Evolutionary conservation across 1,284 basidiomycete species (phyloP).

Genomic region (Malassezia nana): DNA sequence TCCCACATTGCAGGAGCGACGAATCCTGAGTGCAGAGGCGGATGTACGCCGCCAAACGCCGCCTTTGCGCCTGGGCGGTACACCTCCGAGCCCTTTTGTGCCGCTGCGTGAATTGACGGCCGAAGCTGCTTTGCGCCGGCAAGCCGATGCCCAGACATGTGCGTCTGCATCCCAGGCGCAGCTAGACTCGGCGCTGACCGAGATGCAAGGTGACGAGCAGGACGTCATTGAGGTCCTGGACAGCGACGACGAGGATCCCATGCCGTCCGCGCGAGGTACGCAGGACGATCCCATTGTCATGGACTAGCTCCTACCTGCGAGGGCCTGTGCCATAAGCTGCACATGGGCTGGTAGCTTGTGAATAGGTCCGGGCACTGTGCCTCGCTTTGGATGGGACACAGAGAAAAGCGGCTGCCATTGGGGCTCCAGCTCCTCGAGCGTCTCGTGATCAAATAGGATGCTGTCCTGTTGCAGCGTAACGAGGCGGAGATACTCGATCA

Average conservation of each 20-base stretch:
- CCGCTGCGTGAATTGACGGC: constrained; percentile 6
- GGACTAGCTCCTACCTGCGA: not conserved
- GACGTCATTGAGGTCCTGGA: constrained; percentile 2
- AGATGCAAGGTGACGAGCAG: not conserved
- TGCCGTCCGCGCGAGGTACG: not conserved
- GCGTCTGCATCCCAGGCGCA: constrained; percentile 2
- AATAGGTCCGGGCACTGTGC: constrained; percentile 4
- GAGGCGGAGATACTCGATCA: constrained; percentile 5
- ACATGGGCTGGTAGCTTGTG: not conserved
- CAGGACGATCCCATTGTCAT: constrained; percentile 1
- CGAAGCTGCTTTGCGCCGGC: constrained; percentile 12
- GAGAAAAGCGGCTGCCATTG: constrained; percentile 9
- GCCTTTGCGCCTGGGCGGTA: not conserved
- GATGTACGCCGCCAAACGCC: not conserved
- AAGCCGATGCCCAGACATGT: constrained; percentile 10
- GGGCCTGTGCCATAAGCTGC: constrained; percentile 3
- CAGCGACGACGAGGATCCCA: constrained; percentile 10
- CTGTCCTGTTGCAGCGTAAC: not conserved
- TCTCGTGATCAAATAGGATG: not conserved
- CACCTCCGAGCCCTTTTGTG: not conserved
- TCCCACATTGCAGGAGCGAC: not conserved
- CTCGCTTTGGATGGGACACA: constrained; percentile 9
- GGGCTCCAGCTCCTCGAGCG: not conserved
- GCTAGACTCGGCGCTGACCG: not conserved
- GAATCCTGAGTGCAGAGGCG: not conserved